These are phyloP conservation scores for Candida orba DNA, from an alignment of 805 yeast species.

Conservation along the genomic window DNA sequence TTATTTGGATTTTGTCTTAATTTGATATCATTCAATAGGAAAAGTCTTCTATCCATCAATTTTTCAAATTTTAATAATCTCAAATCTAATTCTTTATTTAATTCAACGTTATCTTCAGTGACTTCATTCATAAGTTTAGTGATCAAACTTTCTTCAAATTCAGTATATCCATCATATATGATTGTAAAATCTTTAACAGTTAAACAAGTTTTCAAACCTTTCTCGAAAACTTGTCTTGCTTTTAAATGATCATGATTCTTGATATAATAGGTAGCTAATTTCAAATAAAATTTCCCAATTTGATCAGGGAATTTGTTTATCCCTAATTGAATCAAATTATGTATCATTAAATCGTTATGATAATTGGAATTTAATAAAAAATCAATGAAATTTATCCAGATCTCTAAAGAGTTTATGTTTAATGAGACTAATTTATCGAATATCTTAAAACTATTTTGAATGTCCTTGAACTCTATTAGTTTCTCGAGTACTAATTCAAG, in stretches of 20 bases:
- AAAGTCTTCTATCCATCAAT: constrained; percentile 47
- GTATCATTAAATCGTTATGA: constrained; percentile 23
- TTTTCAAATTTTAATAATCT: constrained; percentile 43
- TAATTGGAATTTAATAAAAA: constrained; percentile 23
- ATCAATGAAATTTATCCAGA: constrained; percentile 41
- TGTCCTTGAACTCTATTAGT: constrained; percentile 27
- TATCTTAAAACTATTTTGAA: constrained; percentile 24
- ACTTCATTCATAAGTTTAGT: constrained; percentile 11
- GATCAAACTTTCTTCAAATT: constrained; percentile 49
- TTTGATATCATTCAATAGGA: constrained; percentile 59
- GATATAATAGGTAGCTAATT: constrained; percentile 42
- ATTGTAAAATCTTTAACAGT: constrained; percentile 56
- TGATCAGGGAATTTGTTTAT: constrained; percentile 52
- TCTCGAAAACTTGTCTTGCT: constrained; percentile 39
- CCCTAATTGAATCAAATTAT: constrained; percentile 29
- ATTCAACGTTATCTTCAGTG: constrained; percentile 4
- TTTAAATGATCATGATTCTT: constrained; percentile 28
- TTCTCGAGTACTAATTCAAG: constrained; percentile 28
- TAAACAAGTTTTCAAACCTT: constrained; percentile 37
- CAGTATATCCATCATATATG: constrained; percentile 56
- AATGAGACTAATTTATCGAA: constrained; percentile 30
- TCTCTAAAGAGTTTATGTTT: constrained; percentile 36
- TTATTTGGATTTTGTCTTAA: constrained; percentile 55
- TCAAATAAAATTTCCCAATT: constrained; percentile 38
- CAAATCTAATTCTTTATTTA: constrained; percentile 33